phyloP scores from a whole-genome alignment of 2,329 filamentous ascomycete genomes.

The Botrytis byssoidea region DNA sequence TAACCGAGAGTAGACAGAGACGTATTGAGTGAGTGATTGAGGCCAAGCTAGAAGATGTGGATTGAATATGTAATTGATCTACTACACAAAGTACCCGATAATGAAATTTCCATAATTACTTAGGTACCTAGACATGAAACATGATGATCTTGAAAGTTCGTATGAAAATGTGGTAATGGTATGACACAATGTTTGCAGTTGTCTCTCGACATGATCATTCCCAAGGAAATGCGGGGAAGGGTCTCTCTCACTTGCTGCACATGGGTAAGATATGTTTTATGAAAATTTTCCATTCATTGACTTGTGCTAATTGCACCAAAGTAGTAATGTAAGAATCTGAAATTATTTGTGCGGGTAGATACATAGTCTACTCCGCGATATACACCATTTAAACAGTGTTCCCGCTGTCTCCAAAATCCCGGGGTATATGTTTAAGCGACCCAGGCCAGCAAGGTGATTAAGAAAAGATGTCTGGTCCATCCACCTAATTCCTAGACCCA shows the following conservation, averaged over 20 bases:
- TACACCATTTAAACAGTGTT: background rate
- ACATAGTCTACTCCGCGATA: background rate
- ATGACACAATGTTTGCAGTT: background rate
- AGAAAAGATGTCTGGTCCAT: background rate
- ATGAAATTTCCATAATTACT: background rate
- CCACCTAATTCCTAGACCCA: background rate
- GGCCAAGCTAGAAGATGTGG: background rate
- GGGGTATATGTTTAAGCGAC: slow-evolving; percentile 11
- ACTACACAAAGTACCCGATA: background rate
- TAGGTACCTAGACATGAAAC: background rate
- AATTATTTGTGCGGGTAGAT: background rate
- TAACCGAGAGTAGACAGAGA: background rate
- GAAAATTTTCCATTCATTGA: background rate
- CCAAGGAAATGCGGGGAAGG: background rate
- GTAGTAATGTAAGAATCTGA: background rate
- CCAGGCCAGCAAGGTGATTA: slow-evolving; percentile 3
- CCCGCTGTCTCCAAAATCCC: background rate
- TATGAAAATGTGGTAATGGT: background rate
- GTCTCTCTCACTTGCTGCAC: background rate
- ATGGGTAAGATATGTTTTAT: background rate
- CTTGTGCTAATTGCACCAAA: background rate
- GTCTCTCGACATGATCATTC: background rate
- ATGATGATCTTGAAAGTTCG: background rate
- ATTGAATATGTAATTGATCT: background rate
- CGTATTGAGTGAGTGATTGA: background rate